phyloP scores from a whole-genome alignment of 805 yeast genomes.

The Lipomyces yamadae region DNA sequence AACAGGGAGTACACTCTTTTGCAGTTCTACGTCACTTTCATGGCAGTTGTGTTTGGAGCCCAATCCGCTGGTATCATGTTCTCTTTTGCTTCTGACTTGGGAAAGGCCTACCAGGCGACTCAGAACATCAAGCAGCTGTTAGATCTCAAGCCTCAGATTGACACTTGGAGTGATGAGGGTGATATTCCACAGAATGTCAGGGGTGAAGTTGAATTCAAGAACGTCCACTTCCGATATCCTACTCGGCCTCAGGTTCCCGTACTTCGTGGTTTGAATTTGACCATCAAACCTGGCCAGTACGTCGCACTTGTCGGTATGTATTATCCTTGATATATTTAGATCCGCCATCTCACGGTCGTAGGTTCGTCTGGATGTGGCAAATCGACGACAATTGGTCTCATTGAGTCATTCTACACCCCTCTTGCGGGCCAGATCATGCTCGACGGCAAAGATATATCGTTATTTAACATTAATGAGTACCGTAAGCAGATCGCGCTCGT shows the following conservation, averaged over 20 bases:
- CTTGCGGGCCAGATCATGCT: conserved; percentile 55
- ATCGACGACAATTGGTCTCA: conserved; percentile 60
- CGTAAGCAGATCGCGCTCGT: conserved; percentile 61
- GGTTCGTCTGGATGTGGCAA: conserved; percentile 63
- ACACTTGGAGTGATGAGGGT: conserved; percentile 44
- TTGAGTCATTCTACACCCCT: conserved; percentile 59
- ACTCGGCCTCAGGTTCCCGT: conserved; percentile 58
- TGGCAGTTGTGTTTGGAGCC: conserved; percentile 48
- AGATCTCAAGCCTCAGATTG: conserved; percentile 45
- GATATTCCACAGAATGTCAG: conserved; percentile 42
- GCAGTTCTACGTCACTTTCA: conserved; percentile 48
- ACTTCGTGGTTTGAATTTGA: conserved; percentile 56
- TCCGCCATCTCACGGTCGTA: neutral
- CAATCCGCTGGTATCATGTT: conserved; percentile 49
- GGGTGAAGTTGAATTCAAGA: conserved; percentile 60
- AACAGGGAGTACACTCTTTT: conserved; percentile 42
- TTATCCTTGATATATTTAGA: neutral
- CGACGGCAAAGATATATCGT: conserved; percentile 57
- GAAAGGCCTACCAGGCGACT: conserved; percentile 49
- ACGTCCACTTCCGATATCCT: conserved; percentile 70
- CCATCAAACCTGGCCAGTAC: conserved; percentile 55
- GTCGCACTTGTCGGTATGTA: conserved; percentile 67
- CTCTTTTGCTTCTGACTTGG: conserved; percentile 50
- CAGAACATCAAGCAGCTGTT: conserved; percentile 44
- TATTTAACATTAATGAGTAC: conserved; percentile 56